Percentiles rank a stretch among this genome's conserved stretches.
These are phyloP conservation scores for Amborella trichopoda DNA, from an alignment of 164 flowering plant genomes.

Conservation along the genomic window DNA sequence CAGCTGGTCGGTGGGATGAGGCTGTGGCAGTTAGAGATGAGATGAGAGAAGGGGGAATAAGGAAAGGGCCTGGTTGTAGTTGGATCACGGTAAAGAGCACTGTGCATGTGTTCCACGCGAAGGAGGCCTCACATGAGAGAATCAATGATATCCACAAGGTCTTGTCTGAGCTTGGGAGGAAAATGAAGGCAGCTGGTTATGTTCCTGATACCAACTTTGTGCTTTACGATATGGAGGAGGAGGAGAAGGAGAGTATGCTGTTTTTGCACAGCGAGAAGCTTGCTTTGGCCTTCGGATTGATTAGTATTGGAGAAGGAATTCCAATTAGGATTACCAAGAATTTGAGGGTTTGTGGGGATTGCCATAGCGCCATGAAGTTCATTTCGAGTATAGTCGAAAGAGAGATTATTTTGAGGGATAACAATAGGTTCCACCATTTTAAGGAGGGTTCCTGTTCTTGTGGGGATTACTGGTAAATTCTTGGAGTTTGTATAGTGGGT, in stretches of 20 bases:
- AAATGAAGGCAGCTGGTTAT: conserved; percentile 60
- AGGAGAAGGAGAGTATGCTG: conserved; percentile 61
- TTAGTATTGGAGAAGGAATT: conserved; percentile 43
- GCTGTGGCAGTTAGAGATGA: conserved; percentile 55
- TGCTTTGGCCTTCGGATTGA: conserved; percentile 69
- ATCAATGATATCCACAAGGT: conserved; percentile 48
- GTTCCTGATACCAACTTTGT: conserved; percentile 50
- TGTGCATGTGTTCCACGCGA: conserved; percentile 68
- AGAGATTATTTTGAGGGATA: conserved; percentile 70
- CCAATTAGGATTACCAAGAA: conserved; percentile 78
- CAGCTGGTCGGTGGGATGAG: conserved; percentile 85
- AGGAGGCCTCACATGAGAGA: conserved; percentile 50
- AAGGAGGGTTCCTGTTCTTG: conserved; percentile 53
- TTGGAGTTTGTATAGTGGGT: too few species aligned
- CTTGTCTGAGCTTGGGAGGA: conserved; percentile 31
- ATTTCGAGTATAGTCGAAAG: conserved; percentile 46
- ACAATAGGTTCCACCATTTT: conserved; percentile 58
- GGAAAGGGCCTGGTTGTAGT: conserved; percentile 65
- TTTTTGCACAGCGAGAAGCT: conserved; percentile 74
- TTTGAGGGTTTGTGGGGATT: conserved; percentile 70
- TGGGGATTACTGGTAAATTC: conserved; percentile 69
- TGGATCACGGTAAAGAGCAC: conserved; percentile 48
- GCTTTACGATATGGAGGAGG: conserved; percentile 66
- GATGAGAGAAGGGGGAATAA: conserved; percentile 65
- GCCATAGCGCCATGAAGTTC: conserved; percentile 63